These are phyloP conservation scores for Firmiana major DNA, from an alignment of 345 rosid genomes.

Conservation along the genomic window DNA sequence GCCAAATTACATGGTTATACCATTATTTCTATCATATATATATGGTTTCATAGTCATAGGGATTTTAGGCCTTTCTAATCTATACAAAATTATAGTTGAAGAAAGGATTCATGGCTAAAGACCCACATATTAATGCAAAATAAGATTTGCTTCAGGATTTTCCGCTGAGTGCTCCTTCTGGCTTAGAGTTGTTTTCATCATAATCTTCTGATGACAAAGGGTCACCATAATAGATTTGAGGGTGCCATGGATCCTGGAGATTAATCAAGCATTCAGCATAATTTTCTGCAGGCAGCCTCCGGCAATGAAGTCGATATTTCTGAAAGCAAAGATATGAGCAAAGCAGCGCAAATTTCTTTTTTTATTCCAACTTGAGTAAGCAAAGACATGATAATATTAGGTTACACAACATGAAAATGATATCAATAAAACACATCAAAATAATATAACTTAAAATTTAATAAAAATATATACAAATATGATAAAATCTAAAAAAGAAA, in stretches of 20 bases:
- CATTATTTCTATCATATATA: neutral
- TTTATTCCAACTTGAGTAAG: neutral
- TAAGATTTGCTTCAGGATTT: neutral
- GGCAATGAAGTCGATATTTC: slow-evolving; percentile 11
- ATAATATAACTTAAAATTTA: too few relatives aligned
- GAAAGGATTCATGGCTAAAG: neutral
- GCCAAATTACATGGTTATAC: too few relatives aligned
- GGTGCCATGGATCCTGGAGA: slow-evolving; percentile 2
- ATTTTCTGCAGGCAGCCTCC: neutral
- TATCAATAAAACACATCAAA: too few relatives aligned
- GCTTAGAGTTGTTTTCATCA: neutral
- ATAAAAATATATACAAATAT: too few relatives aligned
- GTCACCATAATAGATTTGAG: neutral
- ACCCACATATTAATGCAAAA: neutral
- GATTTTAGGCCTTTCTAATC: neutral
- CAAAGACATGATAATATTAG: too few relatives aligned
- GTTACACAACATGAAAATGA: too few relatives aligned
- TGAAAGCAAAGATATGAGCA: neutral
- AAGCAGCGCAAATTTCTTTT: too few relatives aligned
- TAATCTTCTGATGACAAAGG: neutral
- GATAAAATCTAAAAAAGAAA: too few relatives aligned
- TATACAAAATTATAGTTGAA: neutral
- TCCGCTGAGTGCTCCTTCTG: neutral
- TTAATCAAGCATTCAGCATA: neutral
- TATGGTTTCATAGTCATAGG: neutral